Percentiles rank a stretch among this genome's conserved stretches.
These are phyloP conservation scores for Brassica incana DNA, from an alignment of 345 rosid genomes.

Conservation along the genomic window DNA sequence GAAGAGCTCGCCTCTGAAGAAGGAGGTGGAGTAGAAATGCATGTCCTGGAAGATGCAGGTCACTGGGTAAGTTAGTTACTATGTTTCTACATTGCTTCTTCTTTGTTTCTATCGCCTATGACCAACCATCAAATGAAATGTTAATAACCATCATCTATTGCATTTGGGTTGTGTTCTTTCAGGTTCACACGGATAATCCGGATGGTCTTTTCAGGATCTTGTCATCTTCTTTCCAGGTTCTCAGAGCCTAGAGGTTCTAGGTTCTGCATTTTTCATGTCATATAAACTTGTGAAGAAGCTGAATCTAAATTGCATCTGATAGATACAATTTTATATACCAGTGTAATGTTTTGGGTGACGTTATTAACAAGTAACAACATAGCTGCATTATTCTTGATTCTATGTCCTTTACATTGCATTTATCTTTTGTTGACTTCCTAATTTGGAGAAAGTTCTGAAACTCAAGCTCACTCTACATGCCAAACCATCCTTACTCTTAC, in stretches of 20 bases:
- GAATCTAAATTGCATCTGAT: background rate
- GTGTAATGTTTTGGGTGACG: constrained; percentile 8
- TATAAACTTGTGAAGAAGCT: constrained; percentile 11
- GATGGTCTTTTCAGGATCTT: constrained; percentile 92
- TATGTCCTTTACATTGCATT: constrained; percentile 6
- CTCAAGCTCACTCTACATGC: constrained; percentile 21
- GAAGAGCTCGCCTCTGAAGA: constrained; percentile 84
- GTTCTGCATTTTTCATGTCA: background rate
- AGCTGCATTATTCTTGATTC: constrained; percentile 29
- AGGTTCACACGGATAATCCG: constrained; percentile 97
- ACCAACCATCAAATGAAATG: too few species aligned
- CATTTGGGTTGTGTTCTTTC: background rate
- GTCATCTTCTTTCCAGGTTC: constrained; percentile 67
- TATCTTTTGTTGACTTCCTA: background rate
- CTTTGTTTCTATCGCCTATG: constrained; percentile 3
- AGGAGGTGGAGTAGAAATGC: constrained; percentile 94
- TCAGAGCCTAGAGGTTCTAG: constrained; percentile 36
- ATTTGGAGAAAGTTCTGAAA: constrained; percentile 14
- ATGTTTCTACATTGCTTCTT: background rate
- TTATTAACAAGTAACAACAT: constrained; percentile 19
- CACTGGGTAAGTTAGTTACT: constrained; percentile 55
- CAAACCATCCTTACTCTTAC: background rate
- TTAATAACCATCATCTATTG: background rate
- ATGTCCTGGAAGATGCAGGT: constrained; percentile 96
- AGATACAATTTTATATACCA: constrained; percentile 5